A percentile compares a stretch with the other conserved stretches of the same genome.
phyloP scores from a whole-genome alignment of 495 filamentous ascomycete genomes.

The Pyronema domesticum region DNA sequence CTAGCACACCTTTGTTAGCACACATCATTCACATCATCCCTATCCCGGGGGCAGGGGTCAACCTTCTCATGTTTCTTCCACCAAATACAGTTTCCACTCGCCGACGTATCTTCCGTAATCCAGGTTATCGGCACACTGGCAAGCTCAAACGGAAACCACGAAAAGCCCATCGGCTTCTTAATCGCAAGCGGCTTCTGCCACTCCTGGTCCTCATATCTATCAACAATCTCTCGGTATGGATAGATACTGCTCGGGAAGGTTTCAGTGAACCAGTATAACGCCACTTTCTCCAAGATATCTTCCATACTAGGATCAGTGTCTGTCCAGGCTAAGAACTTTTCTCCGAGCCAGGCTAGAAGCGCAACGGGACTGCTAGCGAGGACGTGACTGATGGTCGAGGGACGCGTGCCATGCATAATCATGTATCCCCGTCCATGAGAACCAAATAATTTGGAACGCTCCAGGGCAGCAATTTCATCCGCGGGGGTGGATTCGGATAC shows the following conservation, averaged over 20 bases:
- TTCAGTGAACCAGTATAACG: constrained; percentile 49
- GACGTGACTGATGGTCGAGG: constrained; percentile 43
- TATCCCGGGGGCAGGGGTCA: background rate
- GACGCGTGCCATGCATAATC: constrained; percentile 39
- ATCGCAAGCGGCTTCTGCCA: constrained; percentile 21
- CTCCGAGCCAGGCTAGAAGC: constrained; percentile 49
- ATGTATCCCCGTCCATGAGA: constrained; percentile 35
- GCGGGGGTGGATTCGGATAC: background rate
- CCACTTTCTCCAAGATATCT: constrained; percentile 39
- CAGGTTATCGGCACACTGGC: constrained; percentile 32
- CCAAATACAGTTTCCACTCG: constrained; percentile 26
- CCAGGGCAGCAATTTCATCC: constrained; percentile 13
- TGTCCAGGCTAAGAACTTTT: constrained; percentile 49
- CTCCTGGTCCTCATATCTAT: background rate
- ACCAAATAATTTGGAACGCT: constrained; percentile 26
- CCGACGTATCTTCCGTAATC: constrained; percentile 32
- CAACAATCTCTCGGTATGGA: constrained; percentile 31
- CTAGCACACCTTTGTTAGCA: constrained; percentile 2
- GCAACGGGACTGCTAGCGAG: constrained; percentile 41
- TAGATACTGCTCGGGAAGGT: constrained; percentile 41
- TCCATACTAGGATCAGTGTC: constrained; percentile 35
- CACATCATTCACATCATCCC: background rate
- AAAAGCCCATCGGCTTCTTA: constrained; percentile 42
- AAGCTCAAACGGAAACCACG: constrained; percentile 39
- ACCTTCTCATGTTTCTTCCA: constrained; percentile 29